Conservation (phyloP, 176 grass and related monocot species). For the Aegilops speltoides region DNA sequence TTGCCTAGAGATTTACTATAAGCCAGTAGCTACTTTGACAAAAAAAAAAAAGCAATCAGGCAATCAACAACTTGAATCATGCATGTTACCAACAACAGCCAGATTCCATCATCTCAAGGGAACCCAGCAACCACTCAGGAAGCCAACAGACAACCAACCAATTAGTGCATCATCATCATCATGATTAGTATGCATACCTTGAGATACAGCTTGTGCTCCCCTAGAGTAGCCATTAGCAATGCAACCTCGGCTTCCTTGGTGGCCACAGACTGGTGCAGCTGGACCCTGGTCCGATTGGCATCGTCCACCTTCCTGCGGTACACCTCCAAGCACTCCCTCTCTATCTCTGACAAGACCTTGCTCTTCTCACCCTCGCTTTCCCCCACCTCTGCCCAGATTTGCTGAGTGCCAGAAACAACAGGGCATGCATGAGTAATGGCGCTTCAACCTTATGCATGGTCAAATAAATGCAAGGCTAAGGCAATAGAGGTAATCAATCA, state of each 20-base stretch:
- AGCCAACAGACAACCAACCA: conserved; percentile 30
- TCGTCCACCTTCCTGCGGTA: conserved; percentile 87
- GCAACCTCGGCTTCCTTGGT: conserved; percentile 93
- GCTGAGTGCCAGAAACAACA: conserved; percentile 46
- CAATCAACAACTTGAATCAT: conserved; percentile 11
- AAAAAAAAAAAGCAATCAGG: background rate
- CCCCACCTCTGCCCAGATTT: conserved; percentile 87
- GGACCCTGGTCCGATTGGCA: conserved; percentile 71
- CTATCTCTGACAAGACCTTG: conserved; percentile 61
- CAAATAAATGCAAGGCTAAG: no score
- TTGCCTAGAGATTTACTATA: background rate
- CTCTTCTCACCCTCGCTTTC: conserved; percentile 75
- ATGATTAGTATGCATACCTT: conserved; percentile 55
- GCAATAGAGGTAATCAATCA: no score
- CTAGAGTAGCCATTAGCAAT: conserved; percentile 71
- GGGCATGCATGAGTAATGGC: background rate
- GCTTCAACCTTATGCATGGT: background rate
- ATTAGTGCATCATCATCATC: conserved; percentile 27
- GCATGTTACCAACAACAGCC: conserved; percentile 2
- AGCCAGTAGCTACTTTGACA: conserved; percentile 23
- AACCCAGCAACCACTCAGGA: conserved; percentile 6
- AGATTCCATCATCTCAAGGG: conserved; percentile 13
- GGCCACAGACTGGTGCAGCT: conserved; percentile 80
- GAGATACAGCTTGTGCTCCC: conserved; percentile 66
- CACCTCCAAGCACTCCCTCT: conserved; percentile 82